These are phyloP conservation scores for Solanum chaucha DNA, from an alignment of 257 asterid genomes.

Conservation along the genomic window DNA sequence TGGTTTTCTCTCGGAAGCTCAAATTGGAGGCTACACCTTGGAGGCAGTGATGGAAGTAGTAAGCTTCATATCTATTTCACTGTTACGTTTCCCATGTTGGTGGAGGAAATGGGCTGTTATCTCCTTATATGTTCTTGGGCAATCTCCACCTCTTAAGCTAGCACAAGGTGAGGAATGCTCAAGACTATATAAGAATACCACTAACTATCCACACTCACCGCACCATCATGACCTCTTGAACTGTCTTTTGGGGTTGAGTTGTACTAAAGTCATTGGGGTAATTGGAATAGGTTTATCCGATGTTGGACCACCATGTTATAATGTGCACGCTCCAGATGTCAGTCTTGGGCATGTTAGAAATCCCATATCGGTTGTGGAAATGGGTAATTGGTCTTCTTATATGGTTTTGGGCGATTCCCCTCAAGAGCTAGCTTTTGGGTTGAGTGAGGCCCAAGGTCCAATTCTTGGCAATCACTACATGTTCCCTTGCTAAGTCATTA, in stretches of 20 bases:
- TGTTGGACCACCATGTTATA: neutral
- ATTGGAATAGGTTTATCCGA: neutral
- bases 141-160: neutral
- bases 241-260: neutral
- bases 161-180: neutral
- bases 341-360: neutral
- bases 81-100: neutral
- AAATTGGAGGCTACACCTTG: constrained; percentile 74
- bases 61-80: constrained; percentile 24
- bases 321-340: neutral
- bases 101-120: neutral
- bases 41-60: constrained; percentile 85
- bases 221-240: neutral
- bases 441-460: neutral
- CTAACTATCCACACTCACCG: neutral
- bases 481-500: constrained; percentile 1
- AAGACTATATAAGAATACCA: neutral
- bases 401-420: neutral
- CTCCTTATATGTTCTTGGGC: neutral
- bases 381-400: neutral
- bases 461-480: neutral
- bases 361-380: neutral
- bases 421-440: neutral
- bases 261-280: neutral
- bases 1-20: constrained; percentile 95